Evolutionary conservation across 257 asterid species (phyloP).

Genomic region (Plantago ovata): DNA sequence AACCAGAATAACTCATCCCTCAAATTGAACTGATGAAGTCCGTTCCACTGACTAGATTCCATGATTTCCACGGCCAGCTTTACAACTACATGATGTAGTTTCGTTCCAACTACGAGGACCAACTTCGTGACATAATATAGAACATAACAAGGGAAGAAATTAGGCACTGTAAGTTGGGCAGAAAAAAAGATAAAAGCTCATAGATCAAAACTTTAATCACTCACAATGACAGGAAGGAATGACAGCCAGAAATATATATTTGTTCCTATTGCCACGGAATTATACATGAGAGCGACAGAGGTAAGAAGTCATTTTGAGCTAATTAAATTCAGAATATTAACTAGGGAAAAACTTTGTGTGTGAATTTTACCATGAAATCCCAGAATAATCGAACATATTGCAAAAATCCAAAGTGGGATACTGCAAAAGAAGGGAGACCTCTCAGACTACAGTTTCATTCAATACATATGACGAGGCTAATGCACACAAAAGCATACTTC

Average conservation of each 20-base stretch:
- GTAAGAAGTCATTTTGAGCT: not conserved
- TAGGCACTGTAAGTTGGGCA: not conserved
- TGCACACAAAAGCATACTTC: not conserved
- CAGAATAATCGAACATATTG: constrained; percentile 14
- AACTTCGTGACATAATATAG: constrained; percentile 37
- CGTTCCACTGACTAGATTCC: constrained; percentile 57
- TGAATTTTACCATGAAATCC: constrained; percentile 18
- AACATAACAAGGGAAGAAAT: constrained; percentile 12
- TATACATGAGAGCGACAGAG: constrained; percentile 11
- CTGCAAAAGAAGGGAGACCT: constrained; percentile 7
- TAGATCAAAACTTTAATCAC: constrained; percentile 23
- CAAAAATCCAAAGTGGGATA: constrained; percentile 20
- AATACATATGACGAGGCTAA: not conserved
- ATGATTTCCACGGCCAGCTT: constrained; percentile 81
- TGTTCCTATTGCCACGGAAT: constrained; percentile 58
- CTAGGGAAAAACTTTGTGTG: not conserved
- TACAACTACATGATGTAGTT: constrained; percentile 77
- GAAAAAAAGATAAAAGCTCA: not conserved
- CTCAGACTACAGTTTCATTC: not conserved
- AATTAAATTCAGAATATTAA: not conserved
- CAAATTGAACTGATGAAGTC: constrained; percentile 55
- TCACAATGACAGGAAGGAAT: constrained; percentile 69
- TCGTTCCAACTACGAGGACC: constrained; percentile 83
- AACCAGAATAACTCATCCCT: constrained; percentile 98
- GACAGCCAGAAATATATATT: constrained; percentile 91